phyloP scores from a whole-genome alignment of 2,329 filamentous ascomycete genomes.

The Beauveria caledonica region DNA sequence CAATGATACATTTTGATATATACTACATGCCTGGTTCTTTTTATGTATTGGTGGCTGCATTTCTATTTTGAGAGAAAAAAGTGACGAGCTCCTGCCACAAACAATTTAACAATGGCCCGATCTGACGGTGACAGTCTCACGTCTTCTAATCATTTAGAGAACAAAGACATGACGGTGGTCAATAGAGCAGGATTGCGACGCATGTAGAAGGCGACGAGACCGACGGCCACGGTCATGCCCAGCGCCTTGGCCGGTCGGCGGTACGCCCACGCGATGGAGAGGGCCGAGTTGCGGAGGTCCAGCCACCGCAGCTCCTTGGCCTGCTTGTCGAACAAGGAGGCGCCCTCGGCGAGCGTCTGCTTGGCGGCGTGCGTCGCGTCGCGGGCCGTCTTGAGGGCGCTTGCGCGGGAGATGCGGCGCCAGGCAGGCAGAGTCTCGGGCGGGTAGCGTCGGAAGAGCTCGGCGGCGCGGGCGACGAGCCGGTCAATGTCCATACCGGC shows the following conservation, averaged over 20 bases:
- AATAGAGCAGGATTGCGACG: slow-evolving; percentile 36
- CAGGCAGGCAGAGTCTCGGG: slow-evolving; percentile 67
- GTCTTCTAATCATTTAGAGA: slow-evolving; percentile 14
- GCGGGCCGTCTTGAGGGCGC: slow-evolving; percentile 77
- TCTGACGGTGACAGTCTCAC: not conserved
- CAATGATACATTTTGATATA: not conserved
- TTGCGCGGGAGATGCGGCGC: slow-evolving; percentile 62
- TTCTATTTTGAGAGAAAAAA: not conserved
- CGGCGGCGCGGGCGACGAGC: slow-evolving; percentile 58
- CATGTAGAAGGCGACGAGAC: slow-evolving; percentile 59
- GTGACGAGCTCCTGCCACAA: not conserved
- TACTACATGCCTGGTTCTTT: not conserved
- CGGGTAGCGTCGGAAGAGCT: slow-evolving; percentile 57
- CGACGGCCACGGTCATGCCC: slow-evolving; percentile 59
- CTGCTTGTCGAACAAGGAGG: slow-evolving; percentile 61
- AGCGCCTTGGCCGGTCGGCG: slow-evolving; percentile 54
- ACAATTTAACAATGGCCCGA: not conserved
- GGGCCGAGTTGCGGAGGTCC: slow-evolving; percentile 35
- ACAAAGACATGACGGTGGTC: slow-evolving; percentile 20
- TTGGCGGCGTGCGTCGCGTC: slow-evolving; percentile 37
- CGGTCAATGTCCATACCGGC: slow-evolving; percentile 70
- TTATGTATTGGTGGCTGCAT: not conserved
- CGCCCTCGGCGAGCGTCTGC: slow-evolving; percentile 59
- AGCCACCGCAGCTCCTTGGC: slow-evolving; percentile 60
- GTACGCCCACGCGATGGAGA: slow-evolving; percentile 49